Percentiles rank a stretch among this genome's conserved stretches.
Conservation (phyloP, 345 rosid genomes). For the Iberis pinnata region DNA sequence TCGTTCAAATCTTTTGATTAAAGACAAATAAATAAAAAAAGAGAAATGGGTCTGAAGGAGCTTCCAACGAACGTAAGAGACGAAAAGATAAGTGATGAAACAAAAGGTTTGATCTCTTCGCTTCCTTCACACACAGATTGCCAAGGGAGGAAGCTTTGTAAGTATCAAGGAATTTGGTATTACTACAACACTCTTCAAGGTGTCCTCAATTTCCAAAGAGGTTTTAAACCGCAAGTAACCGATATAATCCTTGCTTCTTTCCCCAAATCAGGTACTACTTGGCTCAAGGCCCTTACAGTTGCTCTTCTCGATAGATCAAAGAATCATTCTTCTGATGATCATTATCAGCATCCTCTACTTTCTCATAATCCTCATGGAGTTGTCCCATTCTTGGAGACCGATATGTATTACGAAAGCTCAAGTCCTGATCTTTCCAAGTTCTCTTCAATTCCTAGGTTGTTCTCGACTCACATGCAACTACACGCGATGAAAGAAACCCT, state of each 20-base stretch:
- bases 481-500: constrained; percentile 21
- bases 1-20: too few relatives aligned
- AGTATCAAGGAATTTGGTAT: constrained; percentile 48
- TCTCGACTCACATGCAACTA: constrained; percentile 33
- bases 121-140: not conserved
- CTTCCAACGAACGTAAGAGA: too few relatives aligned
- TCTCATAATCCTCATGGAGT: constrained; percentile 45
- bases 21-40: too few relatives aligned
- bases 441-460: constrained; percentile 38
- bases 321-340: not conserved
- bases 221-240: constrained; percentile 16
- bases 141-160: not conserved
- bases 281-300: too few relatives aligned
- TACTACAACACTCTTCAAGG: constrained; percentile 31
- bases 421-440: constrained; percentile 24
- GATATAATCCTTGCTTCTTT: constrained; percentile 23
- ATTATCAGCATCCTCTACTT: constrained; percentile 21
- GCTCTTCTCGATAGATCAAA: constrained; percentile 13
- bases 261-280: constrained; percentile 29
- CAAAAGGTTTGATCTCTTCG: constrained; percentile 7
- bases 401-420: constrained; percentile 9
- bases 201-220: constrained; percentile 16
- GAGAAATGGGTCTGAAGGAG: too few relatives aligned
- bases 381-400: constrained; percentile 44
- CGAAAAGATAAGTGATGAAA: constrained; percentile 13